Base-by-base conservation (phyloP, 2,329 filamentous ascomycete genomes). In the Volutella citrinella region DNA sequence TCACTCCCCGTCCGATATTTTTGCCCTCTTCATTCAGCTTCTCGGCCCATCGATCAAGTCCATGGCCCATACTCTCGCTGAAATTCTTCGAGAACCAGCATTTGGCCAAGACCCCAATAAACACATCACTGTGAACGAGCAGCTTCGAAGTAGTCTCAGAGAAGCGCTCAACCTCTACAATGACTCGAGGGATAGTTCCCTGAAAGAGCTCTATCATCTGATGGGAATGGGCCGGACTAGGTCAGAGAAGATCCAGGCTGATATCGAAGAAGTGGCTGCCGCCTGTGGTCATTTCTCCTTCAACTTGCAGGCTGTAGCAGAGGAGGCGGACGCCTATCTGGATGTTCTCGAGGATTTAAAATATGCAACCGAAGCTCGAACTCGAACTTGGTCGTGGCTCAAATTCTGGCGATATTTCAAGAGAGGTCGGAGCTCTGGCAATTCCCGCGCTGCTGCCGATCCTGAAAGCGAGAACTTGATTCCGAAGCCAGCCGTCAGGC, bases 211-310 rank as follows among this genome's bases (percentile, higher is more conserved):
- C 1, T 97, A 98, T 60, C 80, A 77, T 43, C 85, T 78, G 32
- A 88, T 89, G 40, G 82, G 89, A 49, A 70, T 89, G 23, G 78
- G 78, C 10, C 78, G 78, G 38, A 69, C 80, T 4, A 75, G 80
- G 25, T 82, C 84, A 0, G 74, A 87, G 32, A 84, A 84, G 42
- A 75, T 91, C 8, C 84, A 94, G 55, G 93, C 91, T 4, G 93
- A 97, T 59, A 89, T 95, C 37, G 93, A 98, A 59, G 93, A 98
- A 61, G 90, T 97, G 10, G 90, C 91, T 24, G 91, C 93, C n/a
- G 94, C 90, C 36, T 98, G 93, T 54, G 91, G 93, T 0, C 90
- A 97, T 61, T 98, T 97, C 56, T 91, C 87, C 55, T 96, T 93
- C 57, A 94, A 86, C 26, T 69, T 98, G 17, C 78, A 93, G 43